Base-by-base conservation (phyloP, 805 yeast species). In the Hanseniaspora vineae region DNA sequence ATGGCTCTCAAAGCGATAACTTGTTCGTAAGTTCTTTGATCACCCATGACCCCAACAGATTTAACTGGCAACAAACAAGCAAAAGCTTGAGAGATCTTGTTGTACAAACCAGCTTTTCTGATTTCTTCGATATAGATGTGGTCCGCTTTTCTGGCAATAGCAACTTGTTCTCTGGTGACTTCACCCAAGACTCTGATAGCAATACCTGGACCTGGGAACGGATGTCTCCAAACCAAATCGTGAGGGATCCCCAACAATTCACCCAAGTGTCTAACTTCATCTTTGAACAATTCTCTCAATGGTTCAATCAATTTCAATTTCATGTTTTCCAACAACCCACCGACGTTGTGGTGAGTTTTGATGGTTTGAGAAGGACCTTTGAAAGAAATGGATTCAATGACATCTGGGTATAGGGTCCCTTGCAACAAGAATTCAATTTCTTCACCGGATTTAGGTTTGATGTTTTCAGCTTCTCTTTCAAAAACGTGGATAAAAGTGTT, bases 201-300 rank as follows among this genome's bases (percentile, higher is more conserved):
- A 64, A 92, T 84, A 73, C 99, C 99, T 66, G 99, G 99, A 66
- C 99, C 99, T 60, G 99, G 99, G 95, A 92, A 92, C 49, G 99
- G 99, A 66, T 92, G 99, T 76, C 99, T 86, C 97, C 97, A 90
- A 56, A 92, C 97, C 58, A 92, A 77, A 59, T 92, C 97, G 63
- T 86, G 92, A 35, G 97, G 94, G 59, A 92, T 90, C 45, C 96
- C 96, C 71, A 92, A 72, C 47, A 92, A 70, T 72, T 87, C 86
- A 70, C 99, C 99, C 57, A 92, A 74, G 59, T 82, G 85, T 70
- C 99, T 87, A 50, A 92, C 99, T 76, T 92, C 99, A 67, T 92
- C 99, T 72, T 92, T 92, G 78, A 92, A 92, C 61, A 92, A 77
- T 75, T 92, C 99, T 70, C 99, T 84, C 66, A 92, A 78, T 49